Evolutionary conservation across 257 asterid species (phyloP), one percentile per base, ranked within the genome.

Genomic region (Capsicum chinense): DNA sequence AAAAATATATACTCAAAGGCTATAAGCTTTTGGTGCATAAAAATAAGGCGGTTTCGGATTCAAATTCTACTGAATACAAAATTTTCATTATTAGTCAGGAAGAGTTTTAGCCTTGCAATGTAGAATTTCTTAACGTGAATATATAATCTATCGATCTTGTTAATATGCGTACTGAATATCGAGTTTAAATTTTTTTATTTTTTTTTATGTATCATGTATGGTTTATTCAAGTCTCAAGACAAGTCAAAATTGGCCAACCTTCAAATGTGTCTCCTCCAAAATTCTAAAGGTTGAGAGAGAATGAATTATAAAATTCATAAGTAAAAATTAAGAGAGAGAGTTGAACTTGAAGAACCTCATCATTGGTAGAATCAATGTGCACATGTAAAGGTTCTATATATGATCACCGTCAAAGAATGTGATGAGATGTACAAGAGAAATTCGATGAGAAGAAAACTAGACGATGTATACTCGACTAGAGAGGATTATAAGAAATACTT

Each of bases 201-300:
- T 26, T 26, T 26, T 26, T 26, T 0, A 26, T 26, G 33, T 26
- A 26, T 26, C 33, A 26, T 26, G 80, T 85, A 89, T 86, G 81
- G 13, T 76, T 52, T 52, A 76, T 52, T 82, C 66, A 87, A 84
- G 60, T 50, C 54, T 82, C 66, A 87, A 84, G 44, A 56, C 54
- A 92, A 83, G 92, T 91, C 93, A 90, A 92, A 84, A 68, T 74
- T 63, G 90, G 93, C 89, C 88, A 58, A 88, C 90, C 92, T 86
- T 92, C 85, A 66, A 85, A 56, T 56, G 84, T 62, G 86, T 85
- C 85, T 91, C 90, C 84, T 63, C 68, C 78, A 87, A 85, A 82
- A 80, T 79, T 88, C 42, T 42, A 19, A 83, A 33, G 68, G 84
- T 56, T 35, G 39, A 39, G 56, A 52, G 71, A 83, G 52, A 56